phyloP scores from a whole-genome alignment of 2,329 filamentous ascomycete genomes.

The Clarireedia sp. region DNA sequence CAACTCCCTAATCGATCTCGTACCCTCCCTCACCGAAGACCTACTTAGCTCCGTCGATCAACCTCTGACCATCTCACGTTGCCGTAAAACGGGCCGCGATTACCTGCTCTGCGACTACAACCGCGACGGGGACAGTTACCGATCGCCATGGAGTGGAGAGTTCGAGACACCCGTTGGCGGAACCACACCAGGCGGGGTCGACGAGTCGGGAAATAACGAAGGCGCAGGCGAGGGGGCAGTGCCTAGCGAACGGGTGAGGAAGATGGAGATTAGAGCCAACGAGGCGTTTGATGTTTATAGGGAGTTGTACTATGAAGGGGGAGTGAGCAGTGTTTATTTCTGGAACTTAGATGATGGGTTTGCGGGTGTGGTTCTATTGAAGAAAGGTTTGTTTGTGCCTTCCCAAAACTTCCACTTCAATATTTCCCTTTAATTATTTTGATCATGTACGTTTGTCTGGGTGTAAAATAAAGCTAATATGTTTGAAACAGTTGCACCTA shows the following conservation, averaged over 20 bases:
- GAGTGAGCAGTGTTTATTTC: conserved; percentile 92
- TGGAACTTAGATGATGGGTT: conserved; percentile 99
- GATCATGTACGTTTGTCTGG: neutral
- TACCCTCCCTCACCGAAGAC: conserved; percentile 90
- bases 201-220: conserved; percentile 43
- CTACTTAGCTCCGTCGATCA: conserved; percentile 97
- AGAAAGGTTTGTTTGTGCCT: conserved; percentile 58
- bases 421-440: neutral
- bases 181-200: conserved; percentile 46
- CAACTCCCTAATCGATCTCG: conserved; percentile 77
- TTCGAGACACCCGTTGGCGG: conserved; percentile 84
- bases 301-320: conserved; percentile 94
- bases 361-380: conserved; percentile 87
- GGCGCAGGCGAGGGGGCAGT: conserved; percentile 71
- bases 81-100: conserved; percentile 82
- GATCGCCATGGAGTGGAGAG: conserved; percentile 97
- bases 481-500: conserved; percentile 49
- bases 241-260: conserved; percentile 81
- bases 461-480: conserved; percentile 1
- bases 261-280: conserved; percentile 90
- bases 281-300: conserved; percentile 96
- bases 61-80: conserved; percentile 78
- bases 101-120: conserved; percentile 99
- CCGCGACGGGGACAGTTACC: conserved; percentile 95
- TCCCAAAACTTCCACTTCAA: no score